These are phyloP conservation scores for Stentor coeruleus DNA, from an alignment of 73 alveolate species.

Conservation along the genomic window DNA sequence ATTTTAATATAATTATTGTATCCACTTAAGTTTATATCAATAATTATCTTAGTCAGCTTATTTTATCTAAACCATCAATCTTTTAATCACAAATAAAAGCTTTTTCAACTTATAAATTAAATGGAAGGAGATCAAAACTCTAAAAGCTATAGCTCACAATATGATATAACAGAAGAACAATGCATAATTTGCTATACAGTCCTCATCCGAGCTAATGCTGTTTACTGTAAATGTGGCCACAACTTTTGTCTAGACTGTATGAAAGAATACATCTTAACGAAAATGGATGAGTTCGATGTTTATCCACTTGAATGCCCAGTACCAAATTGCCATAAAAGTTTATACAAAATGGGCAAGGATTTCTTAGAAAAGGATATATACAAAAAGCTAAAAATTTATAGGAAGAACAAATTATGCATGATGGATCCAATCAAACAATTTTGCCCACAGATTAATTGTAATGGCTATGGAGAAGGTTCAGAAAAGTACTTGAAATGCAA, in stretches of 20 bases:
- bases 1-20: no score
- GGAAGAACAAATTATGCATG: not conserved
- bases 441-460: not conserved
- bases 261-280: not conserved
- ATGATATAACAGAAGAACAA: no score
- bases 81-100: no score
- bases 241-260: not conserved
- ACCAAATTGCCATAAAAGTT: not conserved
- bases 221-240: not conserved
- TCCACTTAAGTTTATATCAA: no score
- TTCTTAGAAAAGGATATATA: no score
- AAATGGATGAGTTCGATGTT: not conserved
- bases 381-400: not conserved
- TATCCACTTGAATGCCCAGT: not conserved
- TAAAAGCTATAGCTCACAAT: no score
- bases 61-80: no score
- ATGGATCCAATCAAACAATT: not conserved
- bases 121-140: no score
- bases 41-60: no score
- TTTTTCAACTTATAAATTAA: no score
- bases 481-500: not conserved
- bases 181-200: no score
- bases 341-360: not conserved
- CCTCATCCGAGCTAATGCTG: not conserved
- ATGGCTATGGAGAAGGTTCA: not conserved